Evolutionary conservation across 2,329 filamentous ascomycete species (phyloP).

Genomic region (Alternaria sp.): DNA sequence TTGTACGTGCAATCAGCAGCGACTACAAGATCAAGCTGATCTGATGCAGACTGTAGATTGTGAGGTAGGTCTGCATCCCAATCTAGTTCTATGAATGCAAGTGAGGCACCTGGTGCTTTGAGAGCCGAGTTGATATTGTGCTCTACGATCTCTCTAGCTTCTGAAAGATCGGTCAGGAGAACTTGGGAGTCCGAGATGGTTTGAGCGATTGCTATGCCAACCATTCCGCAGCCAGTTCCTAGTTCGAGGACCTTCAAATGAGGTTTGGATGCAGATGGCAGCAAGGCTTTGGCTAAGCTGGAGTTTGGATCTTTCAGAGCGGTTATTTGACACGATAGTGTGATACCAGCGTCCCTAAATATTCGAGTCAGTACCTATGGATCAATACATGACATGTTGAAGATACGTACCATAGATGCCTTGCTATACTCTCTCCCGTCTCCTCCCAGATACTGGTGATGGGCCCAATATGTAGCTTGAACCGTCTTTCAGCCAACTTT

Average conservation of each 20-base stretch:
- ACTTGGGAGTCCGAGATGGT: conserved; percentile 62
- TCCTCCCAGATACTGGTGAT: conserved; percentile 69
- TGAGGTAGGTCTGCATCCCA: conserved; percentile 66
- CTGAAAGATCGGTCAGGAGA: conserved; percentile 70
- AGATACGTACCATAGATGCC: conserved; percentile 69
- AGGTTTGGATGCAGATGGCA: conserved; percentile 5
- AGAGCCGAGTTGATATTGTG: conserved; percentile 62
- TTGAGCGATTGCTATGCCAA: conserved; percentile 68
- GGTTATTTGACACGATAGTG: conserved; percentile 63
- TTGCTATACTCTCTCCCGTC: conserved; percentile 75
- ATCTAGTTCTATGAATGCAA: conserved; percentile 65
- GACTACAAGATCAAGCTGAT: conserved; percentile 65
- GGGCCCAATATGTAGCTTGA: conserved; percentile 54
- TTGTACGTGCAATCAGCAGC: conserved; percentile 80
- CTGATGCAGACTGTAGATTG: conserved; percentile 8
- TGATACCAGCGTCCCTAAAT: conserved; percentile 65
- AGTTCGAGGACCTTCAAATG: conserved; percentile 65
- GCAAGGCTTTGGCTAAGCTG: conserved; percentile 9
- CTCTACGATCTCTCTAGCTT: conserved; percentile 67
- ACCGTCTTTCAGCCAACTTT: conserved; percentile 64
- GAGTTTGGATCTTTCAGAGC: conserved; percentile 47
- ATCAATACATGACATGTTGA: not conserved
- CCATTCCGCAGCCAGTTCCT: conserved; percentile 73
- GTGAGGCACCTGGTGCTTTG: conserved; percentile 54
- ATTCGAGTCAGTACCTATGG: not conserved